phyloP scores from a whole-genome alignment of 225 moss, liverwort and hornwort species.

The Polytrichum commune region DNA sequence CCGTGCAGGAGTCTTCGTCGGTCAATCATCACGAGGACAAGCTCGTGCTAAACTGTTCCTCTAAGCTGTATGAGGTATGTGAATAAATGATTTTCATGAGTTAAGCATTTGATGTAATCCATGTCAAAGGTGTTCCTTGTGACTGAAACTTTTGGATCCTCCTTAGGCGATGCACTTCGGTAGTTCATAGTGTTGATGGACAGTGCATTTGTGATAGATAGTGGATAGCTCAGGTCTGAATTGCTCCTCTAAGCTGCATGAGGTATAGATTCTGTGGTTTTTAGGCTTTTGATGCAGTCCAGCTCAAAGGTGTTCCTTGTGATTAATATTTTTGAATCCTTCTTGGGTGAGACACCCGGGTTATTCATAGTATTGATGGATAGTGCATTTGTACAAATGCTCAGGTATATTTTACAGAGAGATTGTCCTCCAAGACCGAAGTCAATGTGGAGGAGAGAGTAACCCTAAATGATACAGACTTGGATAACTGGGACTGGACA shows the following conservation, averaged over 20 bases:
- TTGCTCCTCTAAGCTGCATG: not conserved
- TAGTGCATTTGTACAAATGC: not conserved
- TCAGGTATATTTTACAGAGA: conserved; percentile 32
- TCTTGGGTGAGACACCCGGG: no score
- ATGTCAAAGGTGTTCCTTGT: no score
- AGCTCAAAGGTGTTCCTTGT: no score
- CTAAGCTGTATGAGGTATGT: conserved; percentile 32
- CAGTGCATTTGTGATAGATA: not conserved
- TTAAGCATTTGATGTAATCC: no score
- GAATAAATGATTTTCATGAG: no score
- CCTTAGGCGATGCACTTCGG: no score
- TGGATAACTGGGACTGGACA: conserved; percentile 66
- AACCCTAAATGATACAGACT: conserved; percentile 21
- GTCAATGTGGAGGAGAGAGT: not conserved
- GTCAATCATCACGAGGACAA: not conserved
- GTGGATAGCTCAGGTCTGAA: not conserved
- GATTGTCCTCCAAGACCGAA: not conserved
- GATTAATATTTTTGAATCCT: not conserved
- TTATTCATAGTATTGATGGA: no score
- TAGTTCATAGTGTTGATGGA: not conserved
- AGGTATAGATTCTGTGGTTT: not conserved
- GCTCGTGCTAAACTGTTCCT: conserved; percentile 21
- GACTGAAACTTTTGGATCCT: no score
- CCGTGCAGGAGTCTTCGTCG: conserved; percentile 18
- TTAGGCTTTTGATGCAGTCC: no score